Conservation (phyloP, 345 rosid genomes). For the Salix dunnii region DNA sequence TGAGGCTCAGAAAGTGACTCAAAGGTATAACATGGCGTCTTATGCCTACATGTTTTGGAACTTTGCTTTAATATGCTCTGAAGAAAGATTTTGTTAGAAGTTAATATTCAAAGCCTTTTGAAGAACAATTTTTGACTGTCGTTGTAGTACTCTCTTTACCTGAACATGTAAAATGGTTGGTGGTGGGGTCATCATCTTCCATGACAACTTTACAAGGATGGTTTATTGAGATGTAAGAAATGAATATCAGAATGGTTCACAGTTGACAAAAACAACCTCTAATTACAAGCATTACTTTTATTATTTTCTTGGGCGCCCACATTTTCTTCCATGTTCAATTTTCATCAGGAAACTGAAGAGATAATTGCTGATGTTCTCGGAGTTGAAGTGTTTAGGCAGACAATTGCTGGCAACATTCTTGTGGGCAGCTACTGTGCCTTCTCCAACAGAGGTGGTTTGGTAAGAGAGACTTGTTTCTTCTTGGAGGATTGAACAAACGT, state of each 20-base stretch:
- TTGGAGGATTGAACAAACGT: neutral
- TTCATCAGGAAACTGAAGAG: constrained; percentile 63
- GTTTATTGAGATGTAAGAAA: neutral
- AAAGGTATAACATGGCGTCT: neutral
- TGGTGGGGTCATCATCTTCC: neutral
- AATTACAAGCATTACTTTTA: neutral
- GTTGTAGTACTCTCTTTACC: neutral
- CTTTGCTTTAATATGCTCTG: neutral
- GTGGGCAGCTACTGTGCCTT: constrained; percentile 90
- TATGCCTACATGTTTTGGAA: neutral
- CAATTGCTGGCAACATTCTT: constrained; percentile 88
- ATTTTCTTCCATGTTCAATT: neutral
- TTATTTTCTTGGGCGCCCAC: constrained; percentile 34
- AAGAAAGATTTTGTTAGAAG: neutral
- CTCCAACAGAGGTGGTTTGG: constrained; percentile 91
- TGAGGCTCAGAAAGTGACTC: neutral
- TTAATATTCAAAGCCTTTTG: neutral
- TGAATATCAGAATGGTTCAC: neutral
- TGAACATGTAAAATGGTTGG: neutral
- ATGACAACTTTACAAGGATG: neutral
- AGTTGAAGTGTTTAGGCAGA: constrained; percentile 95
- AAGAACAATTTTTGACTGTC: neutral
- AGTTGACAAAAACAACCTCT: neutral
- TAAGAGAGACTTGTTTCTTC: constrained; percentile 22
- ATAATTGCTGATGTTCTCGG: constrained; percentile 95